A percentile compares a stretch with the other conserved stretches of the same genome.
Evolutionary conservation across 345 rosid species (phyloP).

Genomic region (Hirschfeldia incana): DNA sequence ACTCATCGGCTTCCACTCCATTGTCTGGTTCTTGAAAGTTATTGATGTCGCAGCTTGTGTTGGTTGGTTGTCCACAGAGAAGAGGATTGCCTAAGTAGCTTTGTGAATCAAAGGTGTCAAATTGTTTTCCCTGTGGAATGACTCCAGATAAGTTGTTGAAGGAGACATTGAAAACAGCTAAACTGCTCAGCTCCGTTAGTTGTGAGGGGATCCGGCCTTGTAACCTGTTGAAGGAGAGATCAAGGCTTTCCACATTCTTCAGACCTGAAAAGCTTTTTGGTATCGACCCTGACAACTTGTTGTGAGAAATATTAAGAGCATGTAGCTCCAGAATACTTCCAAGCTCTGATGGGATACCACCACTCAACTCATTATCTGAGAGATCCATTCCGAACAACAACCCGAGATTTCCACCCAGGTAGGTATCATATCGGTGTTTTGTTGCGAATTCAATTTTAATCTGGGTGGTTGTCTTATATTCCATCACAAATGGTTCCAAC

Average conservation of each 20-base stretch:
- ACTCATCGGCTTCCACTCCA: no score
- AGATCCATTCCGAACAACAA: neutral
- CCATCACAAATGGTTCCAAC: no score
- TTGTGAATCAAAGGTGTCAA: neutral
- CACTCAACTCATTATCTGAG: neutral
- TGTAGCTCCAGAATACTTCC: neutral
- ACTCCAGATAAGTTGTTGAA: neutral
- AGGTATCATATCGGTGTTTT: neutral
- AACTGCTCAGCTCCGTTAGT: neutral
- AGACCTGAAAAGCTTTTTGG: neutral
- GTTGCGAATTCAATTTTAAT: neutral
- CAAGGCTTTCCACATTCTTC: neutral
- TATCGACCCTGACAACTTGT: neutral
- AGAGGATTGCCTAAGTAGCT: neutral
- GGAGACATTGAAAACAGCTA: neutral
- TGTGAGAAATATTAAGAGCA: neutral
- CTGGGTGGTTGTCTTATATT: neutral
- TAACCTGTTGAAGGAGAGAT: neutral
- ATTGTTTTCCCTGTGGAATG: neutral
- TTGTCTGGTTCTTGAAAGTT: no score
- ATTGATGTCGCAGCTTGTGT: neutral
- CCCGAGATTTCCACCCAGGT: neutral
- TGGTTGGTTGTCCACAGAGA: neutral
- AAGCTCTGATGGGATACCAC: neutral
- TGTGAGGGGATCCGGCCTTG: neutral